Base-by-base conservation (phyloP, 768 basidiomycete species). In the Suillus cothurnatus region DNA sequence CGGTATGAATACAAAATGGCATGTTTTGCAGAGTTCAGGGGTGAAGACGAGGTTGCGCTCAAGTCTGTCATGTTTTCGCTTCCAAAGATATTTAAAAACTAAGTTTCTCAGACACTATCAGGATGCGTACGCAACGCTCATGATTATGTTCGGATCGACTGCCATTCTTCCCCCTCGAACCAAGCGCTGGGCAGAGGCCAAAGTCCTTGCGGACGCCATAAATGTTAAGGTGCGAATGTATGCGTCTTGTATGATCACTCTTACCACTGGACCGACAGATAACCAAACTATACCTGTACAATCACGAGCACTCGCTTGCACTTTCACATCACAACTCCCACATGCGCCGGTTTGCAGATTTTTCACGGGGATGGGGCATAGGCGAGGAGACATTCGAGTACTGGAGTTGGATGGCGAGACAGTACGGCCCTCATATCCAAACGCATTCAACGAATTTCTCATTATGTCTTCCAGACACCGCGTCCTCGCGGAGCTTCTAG, bases 1-100 rank as follows among this genome's bases (percentile, higher is more conserved):
- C 82, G 97, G 36, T 98, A 98, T 72, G 96, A 98, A 74, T 99
- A 95, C 82, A 99, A 99, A 79, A 92, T 96, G 85, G 97, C 92
- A 0, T 91, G 92, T 70, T 99, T 98, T 76, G 95, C 97, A 0
- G 97, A 99, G 77, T 95, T 98, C 72, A 81, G 96, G 64, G 88
- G 93, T 15, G 97, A 99, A 75, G 87, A 93, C 65, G 95, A 98
- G 71, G 90, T 95, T 11, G 94, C 96, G 1, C 81, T 97, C 66
- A 95, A 95, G 95, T 96, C 68, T 68, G 89, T 81, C 26, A 66
- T 28, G 67, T 62, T 55, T 56, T 68, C 36, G 53, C 63, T 55
- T 17, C 53, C 38, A 59, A 56, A 64, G 66, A 34, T 64, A 36
- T 19, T 65, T 64, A 31, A 68, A 56, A 65, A 38, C 64, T 70